A percentile compares a stretch with the other conserved stretches of the same genome.
Evolutionary conservation across 768 basidiomycete genomes (phyloP).

Genomic region (Pisolithus albus): DNA sequence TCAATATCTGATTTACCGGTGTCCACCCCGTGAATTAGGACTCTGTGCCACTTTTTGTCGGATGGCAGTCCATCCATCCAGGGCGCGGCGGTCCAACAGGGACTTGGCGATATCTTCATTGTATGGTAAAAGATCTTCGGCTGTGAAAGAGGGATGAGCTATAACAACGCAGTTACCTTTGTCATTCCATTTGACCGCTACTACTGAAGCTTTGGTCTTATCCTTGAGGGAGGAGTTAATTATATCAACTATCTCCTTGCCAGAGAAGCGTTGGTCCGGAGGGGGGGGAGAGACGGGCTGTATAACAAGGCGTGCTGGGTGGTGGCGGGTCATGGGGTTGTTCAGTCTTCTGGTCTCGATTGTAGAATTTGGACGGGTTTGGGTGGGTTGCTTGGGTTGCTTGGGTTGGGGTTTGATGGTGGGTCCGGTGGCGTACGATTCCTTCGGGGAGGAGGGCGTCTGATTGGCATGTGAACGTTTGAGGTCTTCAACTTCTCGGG

Average conservation of each 20-base stretch:
- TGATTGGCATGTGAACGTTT: too few relatives aligned
- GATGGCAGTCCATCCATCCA: not conserved
- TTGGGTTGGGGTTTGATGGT: too few relatives aligned
- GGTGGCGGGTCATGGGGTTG: not conserved
- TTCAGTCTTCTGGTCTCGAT: not conserved
- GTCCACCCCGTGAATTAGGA: too few relatives aligned
- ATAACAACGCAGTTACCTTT: not conserved
- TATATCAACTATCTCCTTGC: not conserved
- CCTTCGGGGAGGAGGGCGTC: too few relatives aligned
- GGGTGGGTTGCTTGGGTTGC: too few relatives aligned
- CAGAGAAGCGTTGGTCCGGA: not conserved
- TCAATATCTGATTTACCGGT: too few relatives aligned
- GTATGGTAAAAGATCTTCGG: not conserved
- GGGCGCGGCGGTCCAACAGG: too few relatives aligned
- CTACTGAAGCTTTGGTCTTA: not conserved
- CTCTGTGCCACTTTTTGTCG: not conserved
- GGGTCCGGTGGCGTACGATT: too few relatives aligned
- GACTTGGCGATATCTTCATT: not conserved
- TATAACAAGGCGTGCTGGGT: not conserved
- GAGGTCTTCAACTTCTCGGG: too few relatives aligned
- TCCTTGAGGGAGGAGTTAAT: not conserved
- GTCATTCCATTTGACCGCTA: not conserved
- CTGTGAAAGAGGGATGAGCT: not conserved
- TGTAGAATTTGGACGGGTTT: too few relatives aligned
- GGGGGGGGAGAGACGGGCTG: not conserved